Base-by-base conservation (phyloP, 495 filamentous ascomycete genomes). In the Penicillium crystallinum region DNA sequence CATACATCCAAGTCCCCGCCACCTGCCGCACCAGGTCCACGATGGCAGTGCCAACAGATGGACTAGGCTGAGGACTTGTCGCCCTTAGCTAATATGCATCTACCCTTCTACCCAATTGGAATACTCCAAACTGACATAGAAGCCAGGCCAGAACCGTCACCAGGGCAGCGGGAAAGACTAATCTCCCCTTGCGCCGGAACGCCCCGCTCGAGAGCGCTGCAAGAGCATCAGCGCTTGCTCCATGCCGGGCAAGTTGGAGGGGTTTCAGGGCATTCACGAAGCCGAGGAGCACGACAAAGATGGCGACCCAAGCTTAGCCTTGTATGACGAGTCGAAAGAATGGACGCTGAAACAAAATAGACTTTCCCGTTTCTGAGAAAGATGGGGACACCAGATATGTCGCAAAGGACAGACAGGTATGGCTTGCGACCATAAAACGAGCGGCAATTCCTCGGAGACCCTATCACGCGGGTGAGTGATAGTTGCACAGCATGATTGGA, bases 261-360 rank as follows among this genome's bases (percentile, higher is more conserved):
- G 54, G 47, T 27, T 56, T 56, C 18, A 51, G 48, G 15, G 53
- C 42, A 49, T 55, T 52, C 3, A 56, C 53, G 19, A 50, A 55
- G 5, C 54, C 54, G 9, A 56, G 54, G 17, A 52, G 21, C n/a
- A 56, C 42, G 7, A 52, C 11, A 14, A 56, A 56, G 10, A 56
- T 46, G 34, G 53, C 54, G 1, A 56, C 47, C 47, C 54, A 52
- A 0, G 54, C 47, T 21, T 52, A 48, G 29, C 53, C 46, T 23
- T 55, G 53, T 30, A 55, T 55, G 37, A 55, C 46, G 15, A 55
- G 39, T 43, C 53, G 17, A 23, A 55, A 46, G 15, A 52, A 56
- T 1, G 47, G 47, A 3, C 54, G 47, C 27, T 56, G 54, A 25
- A 55, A 51, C 11, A 55, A 47, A 35, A 21, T 22, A 15, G 53